Base-by-base conservation (phyloP, 1,284 basidiomycete species). In the Cerrena zonata region DNA sequence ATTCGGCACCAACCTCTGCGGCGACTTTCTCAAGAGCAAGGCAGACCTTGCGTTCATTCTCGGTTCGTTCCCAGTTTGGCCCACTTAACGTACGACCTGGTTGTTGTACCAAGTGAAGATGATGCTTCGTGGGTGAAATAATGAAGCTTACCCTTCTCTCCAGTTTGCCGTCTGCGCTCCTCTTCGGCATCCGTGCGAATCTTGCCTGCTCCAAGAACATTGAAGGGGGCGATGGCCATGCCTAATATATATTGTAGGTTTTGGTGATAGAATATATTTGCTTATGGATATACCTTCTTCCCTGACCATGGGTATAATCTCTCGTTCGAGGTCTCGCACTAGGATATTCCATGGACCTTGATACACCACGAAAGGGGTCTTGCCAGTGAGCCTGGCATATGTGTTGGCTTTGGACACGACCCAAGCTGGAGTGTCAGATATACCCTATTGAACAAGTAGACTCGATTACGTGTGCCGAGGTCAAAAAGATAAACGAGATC, bases 251-350 rank as follows among this genome's bases (percentile, higher is more conserved):
- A 10, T 4, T 7, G 23, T 12, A 10, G 10, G 4, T 10, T 49
- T 18, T 26, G 41, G 13, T 11, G 21, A 41, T 11, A 11, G 40
- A 21, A 22, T 11, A 21, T 10, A 10, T 15, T 10, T 41, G 40
- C 11, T 11, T 11, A 10, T 10, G 11, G 40, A 30, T 12, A 15
- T 42, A 38, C 49, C 50, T 22, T 47, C 24, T 10, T 2, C 2
- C n/a, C 36, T 30, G 2, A 36, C 45, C 78, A 82, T 80, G 3
- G 79, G 78, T 44, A 82, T 69, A 52, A 82, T 75, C n/a, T 81
- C 78, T 3, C 76, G 67, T 61, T 81, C 79, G 48, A 80, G 67
- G 50, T 75, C 75, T 34, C 78, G 66, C 18, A 60, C 50, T 53
- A 71, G 61, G 45, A 79, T 64, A 53, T 70, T 76, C 75, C 75